Conservation (phyloP, 441 rosid species). For the Erysimum pusillum region DNA sequence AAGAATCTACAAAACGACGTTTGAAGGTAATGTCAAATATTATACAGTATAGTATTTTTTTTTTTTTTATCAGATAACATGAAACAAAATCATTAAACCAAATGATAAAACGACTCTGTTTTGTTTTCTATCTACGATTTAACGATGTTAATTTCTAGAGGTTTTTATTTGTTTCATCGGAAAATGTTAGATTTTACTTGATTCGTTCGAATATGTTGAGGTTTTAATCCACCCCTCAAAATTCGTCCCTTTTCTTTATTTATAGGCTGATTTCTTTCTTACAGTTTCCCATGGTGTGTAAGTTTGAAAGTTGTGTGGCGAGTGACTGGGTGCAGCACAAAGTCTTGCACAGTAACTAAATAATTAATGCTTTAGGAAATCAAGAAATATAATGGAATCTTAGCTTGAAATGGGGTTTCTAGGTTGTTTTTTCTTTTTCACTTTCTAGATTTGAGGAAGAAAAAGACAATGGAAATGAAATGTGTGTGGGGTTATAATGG, state of each 20-base stretch:
- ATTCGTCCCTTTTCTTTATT: neutral
- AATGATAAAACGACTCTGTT: neutral
- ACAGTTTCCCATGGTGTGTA: neutral
- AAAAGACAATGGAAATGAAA: constrained; percentile 32
- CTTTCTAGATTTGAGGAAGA: constrained; percentile 8
- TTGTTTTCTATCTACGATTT: neutral
- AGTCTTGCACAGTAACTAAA: neutral
- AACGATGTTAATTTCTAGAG: neutral
- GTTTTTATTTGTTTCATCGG: neutral
- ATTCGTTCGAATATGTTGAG: too few species aligned
- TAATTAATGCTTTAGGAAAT: neutral
- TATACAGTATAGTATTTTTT: too few species aligned
- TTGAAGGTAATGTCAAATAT: neutral
- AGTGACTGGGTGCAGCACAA: constrained; percentile 9
- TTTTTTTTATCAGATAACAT: too few species aligned
- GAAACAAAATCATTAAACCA: neutral
- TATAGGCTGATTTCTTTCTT: neutral
- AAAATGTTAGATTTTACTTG: neutral
- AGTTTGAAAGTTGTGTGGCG: neutral
- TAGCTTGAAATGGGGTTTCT: constrained; percentile 24
- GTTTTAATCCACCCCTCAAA: neutral
- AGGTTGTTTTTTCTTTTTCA: constrained; percentile 21
- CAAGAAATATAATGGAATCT: constrained; percentile 3
- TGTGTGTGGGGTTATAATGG: constrained; percentile 33
- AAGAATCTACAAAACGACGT: neutral